These are phyloP conservation scores for Artemisia argyi DNA, from an alignment of 129 eudicot species.

Conservation along the genomic window DNA sequence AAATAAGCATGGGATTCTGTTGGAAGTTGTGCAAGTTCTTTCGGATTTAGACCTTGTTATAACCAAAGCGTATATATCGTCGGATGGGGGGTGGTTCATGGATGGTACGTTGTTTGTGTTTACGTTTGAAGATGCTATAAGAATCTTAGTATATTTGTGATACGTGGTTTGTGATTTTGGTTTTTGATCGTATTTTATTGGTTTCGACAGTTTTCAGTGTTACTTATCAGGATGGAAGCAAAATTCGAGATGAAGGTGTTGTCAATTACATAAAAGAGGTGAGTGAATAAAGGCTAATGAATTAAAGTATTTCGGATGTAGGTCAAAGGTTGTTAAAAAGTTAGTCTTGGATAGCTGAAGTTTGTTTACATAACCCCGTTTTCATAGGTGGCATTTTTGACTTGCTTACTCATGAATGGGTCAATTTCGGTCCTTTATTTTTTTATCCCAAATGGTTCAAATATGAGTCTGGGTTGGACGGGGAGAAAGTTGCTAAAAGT, in stretches of 20 bases:
- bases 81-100: constrained; percentile 99
- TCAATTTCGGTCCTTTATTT: too few relatives aligned
- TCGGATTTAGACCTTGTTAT: constrained; percentile 75
- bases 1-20: constrained; percentile 87
- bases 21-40: constrained; percentile 92
- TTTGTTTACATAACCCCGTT: too few relatives aligned
- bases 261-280: constrained; percentile 62
- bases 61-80: constrained; percentile 86
- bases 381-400: too few relatives aligned
- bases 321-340: not conserved
- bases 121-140: not conserved
- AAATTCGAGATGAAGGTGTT: constrained; percentile 60
- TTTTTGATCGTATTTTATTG: constrained; percentile 24
- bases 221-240: constrained; percentile 60
- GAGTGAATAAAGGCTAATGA: not conserved
- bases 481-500: too few relatives aligned
- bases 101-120: constrained; percentile 52
- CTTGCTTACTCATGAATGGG: too few relatives aligned
- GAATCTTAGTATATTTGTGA: not conserved
- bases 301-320: not conserved
- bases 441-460: too few relatives aligned
- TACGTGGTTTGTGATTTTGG: not conserved
- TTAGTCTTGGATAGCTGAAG: not conserved
- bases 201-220: constrained; percentile 73
- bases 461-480: too few relatives aligned